Conservation (phyloP, 2,329 filamentous ascomycete species). For the Phyllachora maydis region DNA sequence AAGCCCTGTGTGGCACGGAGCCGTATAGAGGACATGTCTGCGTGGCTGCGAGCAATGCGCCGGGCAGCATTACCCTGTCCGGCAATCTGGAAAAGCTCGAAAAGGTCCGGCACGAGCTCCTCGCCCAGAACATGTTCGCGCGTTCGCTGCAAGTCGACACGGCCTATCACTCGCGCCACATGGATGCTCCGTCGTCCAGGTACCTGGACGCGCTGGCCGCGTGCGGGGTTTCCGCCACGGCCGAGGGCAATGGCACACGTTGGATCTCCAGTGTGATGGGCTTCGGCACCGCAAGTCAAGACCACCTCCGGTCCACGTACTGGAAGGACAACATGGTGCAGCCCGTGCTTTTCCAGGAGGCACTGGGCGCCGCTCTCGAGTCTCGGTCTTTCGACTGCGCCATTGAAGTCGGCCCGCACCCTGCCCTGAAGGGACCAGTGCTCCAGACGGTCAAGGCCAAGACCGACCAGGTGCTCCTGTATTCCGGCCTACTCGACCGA, state of each 20-base stretch:
- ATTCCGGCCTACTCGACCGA: slow-evolving; percentile 12
- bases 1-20: slow-evolving; percentile 6
- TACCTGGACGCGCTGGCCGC: slow-evolving; percentile 12
- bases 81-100: slow-evolving; percentile 12
- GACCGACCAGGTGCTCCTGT: slow-evolving; percentile 6
- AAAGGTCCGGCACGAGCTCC: slow-evolving; percentile 6
- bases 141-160: slow-evolving; percentile 18
- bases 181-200: slow-evolving; percentile 13
- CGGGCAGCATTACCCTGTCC: slow-evolving; percentile 13
- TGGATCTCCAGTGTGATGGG: slow-evolving; percentile 21
- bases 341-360: slow-evolving; percentile 21
- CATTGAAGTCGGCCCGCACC: slow-evolving; percentile 24
- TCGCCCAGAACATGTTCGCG: slow-evolving; percentile 10
- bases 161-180: slow-evolving; percentile 28
- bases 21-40: slow-evolving; percentile 8
- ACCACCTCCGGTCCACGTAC: slow-evolving; percentile 11
- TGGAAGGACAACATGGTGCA: slow-evolving; percentile 23
- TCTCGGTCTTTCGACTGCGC: slow-evolving; percentile 7
- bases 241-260: slow-evolving; percentile 6
- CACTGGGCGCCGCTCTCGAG: slow-evolving; percentile 10
- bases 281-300: slow-evolving; percentile 1
- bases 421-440: slow-evolving; percentile 18
- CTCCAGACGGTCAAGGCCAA: slow-evolving; percentile 12
- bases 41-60: slow-evolving; percentile 12
- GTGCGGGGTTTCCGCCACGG: slow-evolving; percentile 9